Base-by-base conservation (phyloP, 495 filamentous ascomycete species). In the Pseudotulostoma volvatum region DNA sequence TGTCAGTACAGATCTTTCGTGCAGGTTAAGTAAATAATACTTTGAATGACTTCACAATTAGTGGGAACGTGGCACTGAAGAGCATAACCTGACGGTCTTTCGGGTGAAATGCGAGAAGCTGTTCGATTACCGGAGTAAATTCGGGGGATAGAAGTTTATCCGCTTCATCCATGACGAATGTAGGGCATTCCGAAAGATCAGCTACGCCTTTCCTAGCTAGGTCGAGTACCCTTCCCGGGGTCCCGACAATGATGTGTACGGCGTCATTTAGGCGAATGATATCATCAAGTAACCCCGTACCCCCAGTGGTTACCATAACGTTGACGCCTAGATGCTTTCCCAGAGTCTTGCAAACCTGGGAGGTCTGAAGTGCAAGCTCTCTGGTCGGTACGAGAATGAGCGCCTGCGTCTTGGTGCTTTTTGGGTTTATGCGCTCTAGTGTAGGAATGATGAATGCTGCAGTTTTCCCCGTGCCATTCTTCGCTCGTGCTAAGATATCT, bases 91-190 rank as follows among this genome's bases (percentile, higher is more conserved):
- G 90, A 13, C 88, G 78, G 48, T 96, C 88, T 50, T 87, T 93
- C 28, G 90, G 86, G 55, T 92, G 85, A 59, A 93, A 95, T 31
- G 78, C 74, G 31, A 97, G 66, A 7, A 97, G 68, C 52, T 96
- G 84, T 59, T 97, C 92, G 49, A 97, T 93, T 40, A 93, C 84
- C 1, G 87, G 85, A 3, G 90, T 96, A 52, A 97, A 97, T 54
- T 96, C 90, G 33, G 81, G 77, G 3, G 90, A 96, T 9, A 97
- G 76, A 37, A 97, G 71, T 60, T 97, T 97, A 56, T 97, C 90
- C 11, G 90, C 90, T 53, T 97, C 90, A 51, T 97, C 90, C 90
- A 97, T 97, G 52, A 97, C 85, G 51, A 96, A 96, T 42, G 88
- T 96, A 30, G 83, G 78, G 50, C 90, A 95, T 57, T 87, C 83